These are phyloP conservation scores for Davidsoniella eucalypti DNA, from an alignment of 2,329 filamentous ascomycete species.

Conservation along the genomic window DNA sequence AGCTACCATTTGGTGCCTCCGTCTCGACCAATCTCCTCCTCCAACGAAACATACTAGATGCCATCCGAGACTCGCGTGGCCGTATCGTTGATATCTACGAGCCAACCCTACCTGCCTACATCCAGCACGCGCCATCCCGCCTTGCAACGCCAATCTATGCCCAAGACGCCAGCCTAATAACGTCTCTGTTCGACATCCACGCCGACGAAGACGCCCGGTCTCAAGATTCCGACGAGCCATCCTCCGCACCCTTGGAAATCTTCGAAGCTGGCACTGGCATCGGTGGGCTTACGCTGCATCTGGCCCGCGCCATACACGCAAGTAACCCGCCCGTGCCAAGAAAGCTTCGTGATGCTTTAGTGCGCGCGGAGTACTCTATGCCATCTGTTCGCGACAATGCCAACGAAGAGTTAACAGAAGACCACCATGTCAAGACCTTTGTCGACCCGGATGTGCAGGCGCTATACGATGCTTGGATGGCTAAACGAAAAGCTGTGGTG, in stretches of 20 bases:
- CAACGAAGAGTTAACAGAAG: constrained; percentile 12
- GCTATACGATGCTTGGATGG: constrained; percentile 28
- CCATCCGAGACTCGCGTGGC: constrained; percentile 36
- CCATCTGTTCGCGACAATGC: constrained; percentile 5
- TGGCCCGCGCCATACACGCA: constrained; percentile 60
- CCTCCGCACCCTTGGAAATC: constrained; percentile 45
- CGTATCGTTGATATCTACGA: constrained; percentile 39
- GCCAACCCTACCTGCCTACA: constrained; percentile 58
- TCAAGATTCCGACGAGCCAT: constrained; percentile 12
- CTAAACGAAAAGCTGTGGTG: constrained; percentile 48
- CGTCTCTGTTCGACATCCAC: constrained; percentile 61
- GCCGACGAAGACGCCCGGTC: constrained; percentile 23
- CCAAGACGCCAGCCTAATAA: constrained; percentile 57
- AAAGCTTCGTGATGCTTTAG: constrained; percentile 20
- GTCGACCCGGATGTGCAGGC: constrained; percentile 14
- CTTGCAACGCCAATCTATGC: constrained; percentile 64
- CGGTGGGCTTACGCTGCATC: constrained; percentile 58
- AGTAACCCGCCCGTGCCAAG: constrained; percentile 42
- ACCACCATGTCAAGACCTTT: constrained; percentile 16
- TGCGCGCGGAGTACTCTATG: constrained; percentile 2
- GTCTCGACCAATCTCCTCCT: constrained; percentile 42
- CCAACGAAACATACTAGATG: constrained; percentile 41
- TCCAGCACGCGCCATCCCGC: constrained; percentile 42
- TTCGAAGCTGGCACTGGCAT: constrained; percentile 79
- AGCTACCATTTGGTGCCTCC: constrained; percentile 28